Evolutionary conservation across 1,284 basidiomycete genomes (phyloP).

Genomic region (Stereum hirsutum): DNA sequence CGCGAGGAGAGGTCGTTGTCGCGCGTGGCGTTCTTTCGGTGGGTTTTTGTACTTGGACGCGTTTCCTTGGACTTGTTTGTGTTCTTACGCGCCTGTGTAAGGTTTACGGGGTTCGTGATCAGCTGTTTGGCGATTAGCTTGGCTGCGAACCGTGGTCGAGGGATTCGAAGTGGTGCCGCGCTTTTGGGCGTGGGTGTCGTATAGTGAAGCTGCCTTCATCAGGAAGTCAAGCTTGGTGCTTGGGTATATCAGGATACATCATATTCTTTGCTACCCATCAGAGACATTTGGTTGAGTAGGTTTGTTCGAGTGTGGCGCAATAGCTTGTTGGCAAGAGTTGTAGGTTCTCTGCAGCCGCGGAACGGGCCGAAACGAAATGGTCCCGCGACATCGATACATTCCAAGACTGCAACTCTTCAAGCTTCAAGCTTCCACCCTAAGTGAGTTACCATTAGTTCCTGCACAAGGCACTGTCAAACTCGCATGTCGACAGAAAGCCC

Average conservation of each 20-base stretch:
- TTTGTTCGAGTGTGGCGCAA: no score
- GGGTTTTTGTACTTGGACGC: constrained; percentile 8
- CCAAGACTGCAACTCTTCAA: no score
- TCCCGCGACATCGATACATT: no score
- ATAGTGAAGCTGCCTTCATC: no score
- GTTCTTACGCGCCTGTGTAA: constrained; percentile 17
- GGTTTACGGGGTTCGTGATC: constrained; percentile 70
- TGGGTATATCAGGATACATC: neutral
- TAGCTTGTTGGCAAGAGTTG: no score
- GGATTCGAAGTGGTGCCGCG: constrained; percentile 50
- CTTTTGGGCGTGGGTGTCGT: constrained; percentile 47
- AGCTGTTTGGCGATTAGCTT: constrained; percentile 74
- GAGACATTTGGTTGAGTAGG: no score
- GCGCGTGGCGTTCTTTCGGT: constrained; percentile 78
- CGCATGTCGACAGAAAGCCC: no score
- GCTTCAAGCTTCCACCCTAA: no score
- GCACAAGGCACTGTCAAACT: no score
- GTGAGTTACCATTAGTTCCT: no score
- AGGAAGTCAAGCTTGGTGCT: neutral
- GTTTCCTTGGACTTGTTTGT: constrained; percentile 3
- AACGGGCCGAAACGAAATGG: no score
- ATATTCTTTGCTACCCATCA: neutral
- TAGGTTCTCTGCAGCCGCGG: no score
- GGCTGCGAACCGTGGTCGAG: constrained; percentile 57
- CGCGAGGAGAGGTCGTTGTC: constrained; percentile 75